Percentiles rank a stretch among this genome's conserved stretches.
phyloP scores from a whole-genome alignment of 2,329 filamentous ascomycete species.

The Acrocalymma vagum region DNA sequence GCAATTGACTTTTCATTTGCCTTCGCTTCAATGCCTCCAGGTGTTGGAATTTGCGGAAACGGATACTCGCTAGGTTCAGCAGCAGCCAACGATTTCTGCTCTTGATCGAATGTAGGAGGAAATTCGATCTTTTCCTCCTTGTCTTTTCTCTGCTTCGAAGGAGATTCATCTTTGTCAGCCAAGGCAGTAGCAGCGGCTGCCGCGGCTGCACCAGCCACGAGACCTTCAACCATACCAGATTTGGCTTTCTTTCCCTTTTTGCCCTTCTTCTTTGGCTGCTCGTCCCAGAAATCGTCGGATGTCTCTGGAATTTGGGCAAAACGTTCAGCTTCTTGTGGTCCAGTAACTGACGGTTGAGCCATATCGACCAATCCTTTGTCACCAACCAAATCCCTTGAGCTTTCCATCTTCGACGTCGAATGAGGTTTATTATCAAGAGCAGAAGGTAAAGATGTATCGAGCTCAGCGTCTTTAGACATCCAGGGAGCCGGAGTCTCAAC shows the following conservation, averaged over 20 bases:
- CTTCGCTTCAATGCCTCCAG: slow-evolving; percentile 4
- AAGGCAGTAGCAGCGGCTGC: no score
- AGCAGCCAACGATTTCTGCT: slow-evolving; percentile 14
- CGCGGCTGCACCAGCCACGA: slow-evolving; percentile 20
- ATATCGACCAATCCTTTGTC: slow-evolving; percentile 3
- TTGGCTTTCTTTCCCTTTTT: slow-evolving; percentile 50
- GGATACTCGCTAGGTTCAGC: slow-evolving; percentile 35
- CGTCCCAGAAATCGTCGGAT: slow-evolving; percentile 18
- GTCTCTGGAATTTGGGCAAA: slow-evolving; percentile 1
- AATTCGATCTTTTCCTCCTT: slow-evolving; percentile 11
- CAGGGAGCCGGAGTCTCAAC: slow-evolving; percentile 40
- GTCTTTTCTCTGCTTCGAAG: background rate
- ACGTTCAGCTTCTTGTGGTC: slow-evolving; percentile 5
- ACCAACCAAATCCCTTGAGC: background rate
- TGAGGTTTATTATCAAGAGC: slow-evolving; percentile 1
- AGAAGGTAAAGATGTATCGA: slow-evolving; percentile 13
- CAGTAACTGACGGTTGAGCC: background rate
- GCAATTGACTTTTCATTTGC: slow-evolving; percentile 14
- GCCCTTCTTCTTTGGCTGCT: slow-evolving; percentile 27
- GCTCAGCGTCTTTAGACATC: slow-evolving; percentile 26
- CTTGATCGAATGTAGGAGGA: slow-evolving; percentile 25
- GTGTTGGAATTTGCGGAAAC: slow-evolving; percentile 29
- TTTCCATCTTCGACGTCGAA: background rate
- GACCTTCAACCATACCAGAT: slow-evolving; percentile 4
- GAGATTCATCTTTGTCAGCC: slow-evolving; percentile 15